phyloP scores from a whole-genome alignment of 495 filamentous ascomycete species.

The Chaetomium fimeti region DNA sequence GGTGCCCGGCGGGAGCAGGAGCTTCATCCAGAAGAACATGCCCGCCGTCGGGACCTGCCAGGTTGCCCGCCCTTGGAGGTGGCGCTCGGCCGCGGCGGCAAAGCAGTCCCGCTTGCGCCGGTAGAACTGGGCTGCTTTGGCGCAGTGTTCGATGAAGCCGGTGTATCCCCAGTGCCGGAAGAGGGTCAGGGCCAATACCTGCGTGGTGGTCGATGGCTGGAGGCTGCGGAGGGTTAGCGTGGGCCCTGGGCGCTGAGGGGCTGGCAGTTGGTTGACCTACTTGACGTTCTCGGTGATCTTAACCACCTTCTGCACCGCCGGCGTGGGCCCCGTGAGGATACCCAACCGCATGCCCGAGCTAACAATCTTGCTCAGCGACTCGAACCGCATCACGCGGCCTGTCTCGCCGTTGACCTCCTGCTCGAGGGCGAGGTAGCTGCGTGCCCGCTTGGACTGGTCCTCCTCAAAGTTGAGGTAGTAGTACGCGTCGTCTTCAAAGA shows the following conservation, averaged over 20 bases:
- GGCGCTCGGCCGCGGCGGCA: conserved; percentile 17
- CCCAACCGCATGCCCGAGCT: conserved; percentile 20
- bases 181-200: conserved; percentile 9
- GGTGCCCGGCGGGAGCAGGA: conserved; percentile 14
- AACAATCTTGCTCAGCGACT: conserved; percentile 23
- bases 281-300: conserved; percentile 22
- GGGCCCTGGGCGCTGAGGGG: too few relatives aligned
- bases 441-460: conserved; percentile 16
- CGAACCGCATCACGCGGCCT: conserved; percentile 18
- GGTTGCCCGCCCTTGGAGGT: conserved; percentile 15
- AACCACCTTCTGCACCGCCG: conserved; percentile 17
- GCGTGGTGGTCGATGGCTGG: conserved; percentile 15
- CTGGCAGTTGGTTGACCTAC: neutral
- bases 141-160: conserved; percentile 17
- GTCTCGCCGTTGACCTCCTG: conserved; percentile 20
- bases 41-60: conserved; percentile 19
- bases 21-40: conserved; percentile 23
- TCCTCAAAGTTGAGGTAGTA: conserved; percentile 23
- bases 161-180: conserved; percentile 22
- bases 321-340: conserved; percentile 6
- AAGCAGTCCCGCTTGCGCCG: conserved; percentile 15
- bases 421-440: conserved; percentile 21
- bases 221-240: conserved; percentile 8
- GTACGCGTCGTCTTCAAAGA: conserved; percentile 15
- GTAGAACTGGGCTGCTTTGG: conserved; percentile 11